phyloP scores from a whole-genome alignment of 805 yeast genomes.

The Yamadazyma laniorum region DNA sequence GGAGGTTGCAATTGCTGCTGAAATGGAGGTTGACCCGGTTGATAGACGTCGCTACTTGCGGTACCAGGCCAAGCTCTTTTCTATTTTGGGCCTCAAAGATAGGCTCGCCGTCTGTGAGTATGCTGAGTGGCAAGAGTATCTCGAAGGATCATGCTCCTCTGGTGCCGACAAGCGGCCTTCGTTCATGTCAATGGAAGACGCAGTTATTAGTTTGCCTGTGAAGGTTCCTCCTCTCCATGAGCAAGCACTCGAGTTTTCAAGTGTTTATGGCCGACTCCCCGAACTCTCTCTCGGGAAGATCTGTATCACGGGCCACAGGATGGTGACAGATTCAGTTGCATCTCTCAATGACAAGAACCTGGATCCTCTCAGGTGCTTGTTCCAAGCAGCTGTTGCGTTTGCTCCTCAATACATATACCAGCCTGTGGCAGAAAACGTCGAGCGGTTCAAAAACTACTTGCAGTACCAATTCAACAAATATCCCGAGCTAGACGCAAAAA shows the following conservation, averaged over 20 bases:
- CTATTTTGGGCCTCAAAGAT: constrained; percentile 6
- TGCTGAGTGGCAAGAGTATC: neutral
- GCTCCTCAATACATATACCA: constrained; percentile 7
- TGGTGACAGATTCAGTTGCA: constrained; percentile 7
- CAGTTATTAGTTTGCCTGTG: neutral
- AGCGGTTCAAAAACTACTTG: constrained; percentile 5
- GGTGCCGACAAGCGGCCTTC: neutral
- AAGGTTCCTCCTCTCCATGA: constrained; percentile 16
- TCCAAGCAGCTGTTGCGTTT: constrained; percentile 5
- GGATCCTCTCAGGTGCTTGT: constrained; percentile 5
- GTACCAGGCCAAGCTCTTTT: constrained; percentile 18
- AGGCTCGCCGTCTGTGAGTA: neutral
- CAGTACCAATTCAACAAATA: constrained; percentile 8
- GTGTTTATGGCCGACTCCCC: constrained; percentile 16
- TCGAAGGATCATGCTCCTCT: neutral
- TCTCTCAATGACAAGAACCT: neutral
- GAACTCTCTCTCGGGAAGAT: constrained; percentile 19
- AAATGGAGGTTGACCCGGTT: constrained; percentile 16
- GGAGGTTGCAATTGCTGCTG: constrained; percentile 25
- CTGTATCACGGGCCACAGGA: constrained; percentile 13
- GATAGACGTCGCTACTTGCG: constrained; percentile 14
- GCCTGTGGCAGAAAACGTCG: neutral
- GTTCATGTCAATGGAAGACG: neutral
- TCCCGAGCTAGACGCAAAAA: constrained; percentile 18
- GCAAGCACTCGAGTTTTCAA: constrained; percentile 20